These are phyloP conservation scores for Botrytis pseudocinerea DNA, from an alignment of 2,329 filamentous ascomycete genomes.

Conservation along the genomic window DNA sequence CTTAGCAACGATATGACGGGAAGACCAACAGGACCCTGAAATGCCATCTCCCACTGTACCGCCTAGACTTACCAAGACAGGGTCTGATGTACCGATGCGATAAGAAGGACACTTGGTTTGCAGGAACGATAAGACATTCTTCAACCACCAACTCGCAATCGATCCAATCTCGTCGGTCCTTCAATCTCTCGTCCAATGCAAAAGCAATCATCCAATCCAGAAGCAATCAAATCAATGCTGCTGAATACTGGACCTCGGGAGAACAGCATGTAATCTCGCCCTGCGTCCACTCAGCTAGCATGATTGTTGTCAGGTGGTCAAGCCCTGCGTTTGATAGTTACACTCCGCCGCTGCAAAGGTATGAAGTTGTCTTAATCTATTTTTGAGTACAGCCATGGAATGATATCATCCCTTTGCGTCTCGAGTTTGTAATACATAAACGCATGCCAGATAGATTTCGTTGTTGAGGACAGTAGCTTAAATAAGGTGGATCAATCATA, in stretches of 20 bases:
- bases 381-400: neutral
- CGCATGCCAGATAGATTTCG: neutral
- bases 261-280: neutral
- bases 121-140: conserved; percentile 16
- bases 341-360: neutral
- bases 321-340: neutral
- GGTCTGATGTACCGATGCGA: neutral
- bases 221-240: neutral
- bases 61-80: conserved; percentile 8
- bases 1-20: neutral
- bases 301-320: conserved; percentile 13
- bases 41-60: neutral
- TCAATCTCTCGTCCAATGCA: neutral
- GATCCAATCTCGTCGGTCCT: conserved; percentile 2
- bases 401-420: neutral
- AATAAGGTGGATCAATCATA: conserved; percentile 14
- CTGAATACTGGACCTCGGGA: neutral
- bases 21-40: conserved; percentile 7
- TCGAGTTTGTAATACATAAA: neutral
- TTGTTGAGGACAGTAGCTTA: neutral
- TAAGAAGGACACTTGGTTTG: conserved; percentile 4
- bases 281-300: conserved; percentile 4
- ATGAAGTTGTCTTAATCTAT: neutral
- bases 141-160: neutral
- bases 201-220: neutral